Conservation (phyloP, 2,329 filamentous ascomycete species). For the Verticillium albo-atrum region DNA sequence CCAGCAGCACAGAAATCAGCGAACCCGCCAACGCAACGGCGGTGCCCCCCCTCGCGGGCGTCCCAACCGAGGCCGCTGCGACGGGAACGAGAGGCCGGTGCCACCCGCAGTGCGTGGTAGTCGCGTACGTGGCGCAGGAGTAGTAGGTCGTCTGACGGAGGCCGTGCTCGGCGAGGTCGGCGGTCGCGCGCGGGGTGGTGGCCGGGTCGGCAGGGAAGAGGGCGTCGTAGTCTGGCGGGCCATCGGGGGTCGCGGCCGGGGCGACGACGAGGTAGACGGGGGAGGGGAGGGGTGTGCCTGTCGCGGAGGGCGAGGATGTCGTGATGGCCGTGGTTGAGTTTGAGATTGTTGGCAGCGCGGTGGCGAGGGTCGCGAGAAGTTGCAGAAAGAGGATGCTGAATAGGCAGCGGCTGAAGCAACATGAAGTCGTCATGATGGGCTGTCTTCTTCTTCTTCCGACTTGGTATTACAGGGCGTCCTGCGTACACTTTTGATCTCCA, state of each 20-base stretch:
- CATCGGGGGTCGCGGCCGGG: background rate
- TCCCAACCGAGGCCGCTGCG: background rate
- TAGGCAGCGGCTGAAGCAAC: background rate
- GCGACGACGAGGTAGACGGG: background rate
- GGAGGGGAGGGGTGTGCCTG: background rate
- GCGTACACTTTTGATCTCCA: background rate
- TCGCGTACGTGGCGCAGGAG: conserved; percentile 8
- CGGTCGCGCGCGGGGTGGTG: conserved; percentile 9
- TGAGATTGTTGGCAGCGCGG: conserved; percentile 5
- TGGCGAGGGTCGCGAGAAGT: conserved; percentile 3
- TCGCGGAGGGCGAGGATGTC: background rate
- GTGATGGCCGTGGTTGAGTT: background rate
- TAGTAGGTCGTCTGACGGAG: conserved; percentile 11
- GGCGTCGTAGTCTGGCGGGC: conserved; percentile 11
- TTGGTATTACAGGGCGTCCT: background rate
- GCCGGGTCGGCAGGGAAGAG: conserved; percentile 10
- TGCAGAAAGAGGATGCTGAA: conserved; percentile 3
- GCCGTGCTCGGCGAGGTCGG: conserved; percentile 11
- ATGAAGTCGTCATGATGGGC: background rate
- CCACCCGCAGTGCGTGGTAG: conserved; percentile 12
- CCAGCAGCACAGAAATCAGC: background rate
- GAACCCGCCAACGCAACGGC: background rate
- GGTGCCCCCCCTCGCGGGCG: background rate
- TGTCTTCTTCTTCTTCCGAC: background rate
- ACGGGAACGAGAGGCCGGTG: conserved; percentile 10